Percentiles rank a stretch among this genome's conserved stretches.
Evolutionary conservation across 352 stramenopile species (phyloP).

Genomic region (Nothophytophthora sp.): DNA sequence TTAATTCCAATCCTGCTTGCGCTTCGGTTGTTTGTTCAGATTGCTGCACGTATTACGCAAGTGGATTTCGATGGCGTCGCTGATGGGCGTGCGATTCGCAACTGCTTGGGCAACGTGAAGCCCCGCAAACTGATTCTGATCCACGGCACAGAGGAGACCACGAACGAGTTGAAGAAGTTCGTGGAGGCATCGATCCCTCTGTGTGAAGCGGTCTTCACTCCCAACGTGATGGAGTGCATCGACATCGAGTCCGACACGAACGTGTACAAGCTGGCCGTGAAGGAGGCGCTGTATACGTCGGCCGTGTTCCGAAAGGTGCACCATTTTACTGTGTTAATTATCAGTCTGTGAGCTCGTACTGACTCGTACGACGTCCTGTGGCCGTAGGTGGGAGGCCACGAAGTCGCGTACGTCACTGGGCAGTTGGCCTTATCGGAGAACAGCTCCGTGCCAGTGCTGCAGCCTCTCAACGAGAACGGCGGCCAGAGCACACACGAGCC

Average conservation of each 20-base stretch:
- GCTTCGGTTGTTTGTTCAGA: constrained; percentile 31
- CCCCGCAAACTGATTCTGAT: constrained; percentile 89
- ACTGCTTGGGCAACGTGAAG: constrained; percentile 89
- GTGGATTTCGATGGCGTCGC: constrained; percentile 88
- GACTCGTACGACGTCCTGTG: no score
- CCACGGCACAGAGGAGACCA: constrained; percentile 82
- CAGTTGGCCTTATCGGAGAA: constrained; percentile 69
- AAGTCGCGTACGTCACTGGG: constrained; percentile 87
- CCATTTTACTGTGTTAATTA: no score
- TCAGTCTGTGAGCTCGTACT: no score
- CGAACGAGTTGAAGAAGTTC: constrained; percentile 80
- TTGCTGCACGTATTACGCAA: constrained; percentile 72
- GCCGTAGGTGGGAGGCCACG: constrained; percentile 85
- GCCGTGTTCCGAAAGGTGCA: constrained; percentile 82
- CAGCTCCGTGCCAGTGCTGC: constrained; percentile 71
- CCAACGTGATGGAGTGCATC: constrained; percentile 88
- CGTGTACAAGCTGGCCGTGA: constrained; percentile 88
- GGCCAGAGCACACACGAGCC: constrained; percentile 60
- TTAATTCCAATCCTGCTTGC: background rate
- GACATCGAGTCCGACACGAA: constrained; percentile 92
- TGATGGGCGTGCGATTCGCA: constrained; percentile 85
- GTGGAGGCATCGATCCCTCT: constrained; percentile 81
- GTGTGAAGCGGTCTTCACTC: constrained; percentile 88
- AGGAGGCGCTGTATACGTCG: constrained; percentile 86
- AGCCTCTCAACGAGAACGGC: constrained; percentile 45